phyloP scores from a whole-genome alignment of 176 grass and related monocot genomes.

The Musa acuminata region DNA sequence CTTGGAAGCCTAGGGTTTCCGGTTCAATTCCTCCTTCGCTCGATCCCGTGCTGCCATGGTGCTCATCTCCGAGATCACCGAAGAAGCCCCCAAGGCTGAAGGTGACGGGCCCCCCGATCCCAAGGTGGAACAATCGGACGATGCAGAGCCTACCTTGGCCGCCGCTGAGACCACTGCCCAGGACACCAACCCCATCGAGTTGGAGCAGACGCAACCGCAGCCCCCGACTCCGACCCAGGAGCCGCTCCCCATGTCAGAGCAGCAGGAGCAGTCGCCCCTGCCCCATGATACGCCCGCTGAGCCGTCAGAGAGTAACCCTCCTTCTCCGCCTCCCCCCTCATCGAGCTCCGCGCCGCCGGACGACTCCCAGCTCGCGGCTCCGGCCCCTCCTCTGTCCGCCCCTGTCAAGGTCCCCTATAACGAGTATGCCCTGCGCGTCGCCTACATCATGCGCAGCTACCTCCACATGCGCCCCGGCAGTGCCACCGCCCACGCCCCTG shows the following conservation, averaged over 20 bases:
- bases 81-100: background rate
- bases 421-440: conserved; percentile 20
- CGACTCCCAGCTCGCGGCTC: background rate
- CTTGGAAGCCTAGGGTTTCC: background rate
- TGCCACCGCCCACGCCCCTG: background rate
- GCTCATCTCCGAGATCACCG: conserved; percentile 19
- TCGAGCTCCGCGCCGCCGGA: background rate
- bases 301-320: background rate
- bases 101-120: background rate
- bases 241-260: background rate
- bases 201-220: background rate
- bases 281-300: background rate
- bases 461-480: conserved; percentile 20
- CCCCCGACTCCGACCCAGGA: background rate
- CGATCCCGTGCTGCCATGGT: conserved; percentile 13
- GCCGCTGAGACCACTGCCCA: background rate
- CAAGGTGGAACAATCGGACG: conserved; percentile 1
- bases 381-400: background rate
- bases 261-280: background rate
- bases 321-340: background rate
- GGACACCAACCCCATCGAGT: background rate
- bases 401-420: conserved; percentile 6
- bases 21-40: background rate
- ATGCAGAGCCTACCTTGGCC: background rate
- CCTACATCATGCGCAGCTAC: conserved; percentile 31